Percentiles rank a stretch among this genome's conserved stretches.
Evolutionary conservation across 106 monocot species (phyloP).

Genomic region (Iris macrosiphon): DNA sequence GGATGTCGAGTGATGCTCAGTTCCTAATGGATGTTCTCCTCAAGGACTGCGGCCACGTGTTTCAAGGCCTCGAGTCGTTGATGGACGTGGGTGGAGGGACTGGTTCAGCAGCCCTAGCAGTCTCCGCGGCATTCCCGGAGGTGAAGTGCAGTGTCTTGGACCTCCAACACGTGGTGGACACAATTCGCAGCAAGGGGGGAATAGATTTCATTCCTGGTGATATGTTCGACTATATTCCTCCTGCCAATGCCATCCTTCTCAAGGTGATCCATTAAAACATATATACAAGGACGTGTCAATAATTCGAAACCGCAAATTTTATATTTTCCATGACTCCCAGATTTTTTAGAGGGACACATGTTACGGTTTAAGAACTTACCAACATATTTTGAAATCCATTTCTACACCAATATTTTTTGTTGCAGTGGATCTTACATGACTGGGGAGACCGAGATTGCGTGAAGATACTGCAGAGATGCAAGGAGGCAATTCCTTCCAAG

Average conservation of each 20-base stretch:
- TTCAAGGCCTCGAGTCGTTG: not conserved
- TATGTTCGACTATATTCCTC: constrained; percentile 25
- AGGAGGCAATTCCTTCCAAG: constrained; percentile 5
- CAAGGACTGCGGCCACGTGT: not conserved
- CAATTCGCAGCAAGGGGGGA: no score
- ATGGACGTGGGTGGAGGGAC: constrained; percentile 25
- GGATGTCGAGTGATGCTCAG: constrained; percentile 16
- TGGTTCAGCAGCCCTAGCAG: not conserved
- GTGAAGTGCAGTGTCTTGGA: constrained; percentile 16
- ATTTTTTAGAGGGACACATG: no score
- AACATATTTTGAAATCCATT: no score
- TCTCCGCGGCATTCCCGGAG: constrained; percentile 10
- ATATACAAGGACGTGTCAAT: constrained; percentile 6
- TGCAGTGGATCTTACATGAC: constrained; percentile 15
- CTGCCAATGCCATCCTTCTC: constrained; percentile 14
- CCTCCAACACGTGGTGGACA: constrained; percentile 9
- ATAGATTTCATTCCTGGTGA: constrained; percentile 18
- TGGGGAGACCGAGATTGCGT: constrained; percentile 11
- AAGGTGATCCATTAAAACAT: no score
- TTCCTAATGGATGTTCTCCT: not conserved
- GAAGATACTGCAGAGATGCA: constrained; percentile 6
- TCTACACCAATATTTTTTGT: no score
- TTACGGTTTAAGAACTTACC: no score
- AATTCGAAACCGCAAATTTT: no score
- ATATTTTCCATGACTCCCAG: no score